phyloP scores from a whole-genome alignment of 257 asterid genomes.

The Solanum gracilifrons region DNA sequence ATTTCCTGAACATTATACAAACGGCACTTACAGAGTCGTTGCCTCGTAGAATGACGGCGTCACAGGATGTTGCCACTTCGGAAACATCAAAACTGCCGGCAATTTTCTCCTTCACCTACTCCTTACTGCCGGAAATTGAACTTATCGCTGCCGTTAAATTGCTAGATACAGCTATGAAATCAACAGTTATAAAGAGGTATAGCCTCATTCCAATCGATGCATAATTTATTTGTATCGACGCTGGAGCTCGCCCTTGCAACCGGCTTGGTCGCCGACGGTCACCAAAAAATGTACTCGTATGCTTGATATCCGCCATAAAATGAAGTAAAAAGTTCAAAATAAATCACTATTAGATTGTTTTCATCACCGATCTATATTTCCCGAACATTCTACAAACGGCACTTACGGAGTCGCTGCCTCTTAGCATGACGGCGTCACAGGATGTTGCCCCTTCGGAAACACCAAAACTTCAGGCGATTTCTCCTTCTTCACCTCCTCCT shows the following conservation, averaged over 20 bases:
- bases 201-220: constrained; percentile 57
- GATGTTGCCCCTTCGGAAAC: constrained; percentile 23
- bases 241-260: constrained; percentile 33
- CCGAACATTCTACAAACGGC: background rate
- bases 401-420: constrained; percentile 12
- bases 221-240: constrained; percentile 48
- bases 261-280: constrained; percentile 34
- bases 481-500: constrained; percentile 12
- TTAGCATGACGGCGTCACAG: constrained; percentile 15
- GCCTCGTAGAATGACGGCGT: constrained; percentile 14
- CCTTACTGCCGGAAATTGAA: constrained; percentile 3
- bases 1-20: background rate
- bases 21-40: constrained; percentile 9
- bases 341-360: background rate
- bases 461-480: background rate
- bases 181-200: constrained; percentile 62
- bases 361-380: background rate
- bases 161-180: constrained; percentile 34
- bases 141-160: constrained; percentile 16
- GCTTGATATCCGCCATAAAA: background rate
- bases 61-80: constrained; percentile 30
- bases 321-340: background rate
- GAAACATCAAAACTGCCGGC: constrained; percentile 5
- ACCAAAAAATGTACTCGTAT: background rate
- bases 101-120: constrained; percentile 1